These are phyloP conservation scores for Rubia peregrina DNA, from an alignment of 305 asterid species.

Conservation along the genomic window DNA sequence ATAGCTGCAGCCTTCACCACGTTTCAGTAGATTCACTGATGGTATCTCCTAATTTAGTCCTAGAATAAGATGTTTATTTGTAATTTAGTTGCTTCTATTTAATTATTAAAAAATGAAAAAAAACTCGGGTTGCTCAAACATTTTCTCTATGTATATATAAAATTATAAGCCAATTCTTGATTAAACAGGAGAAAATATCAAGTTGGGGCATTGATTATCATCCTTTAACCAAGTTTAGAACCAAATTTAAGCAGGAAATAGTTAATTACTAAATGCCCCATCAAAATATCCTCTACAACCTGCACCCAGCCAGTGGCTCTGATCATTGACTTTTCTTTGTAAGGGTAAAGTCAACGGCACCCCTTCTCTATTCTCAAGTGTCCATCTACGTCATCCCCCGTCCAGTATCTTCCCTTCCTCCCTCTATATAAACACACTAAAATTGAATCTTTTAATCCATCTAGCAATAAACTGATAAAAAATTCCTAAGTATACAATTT, in stretches of 20 bases:
- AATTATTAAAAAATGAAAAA: too few species aligned
- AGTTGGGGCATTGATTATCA: too few species aligned
- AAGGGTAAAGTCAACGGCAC: not conserved
- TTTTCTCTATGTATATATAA: too few species aligned
- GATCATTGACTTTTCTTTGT: not conserved
- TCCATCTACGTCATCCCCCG: not conserved
- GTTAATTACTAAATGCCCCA: not conserved
- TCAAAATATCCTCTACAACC: not conserved
- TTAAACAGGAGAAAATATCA: too few species aligned
- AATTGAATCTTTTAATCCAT: not conserved
- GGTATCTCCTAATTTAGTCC: too few species aligned
- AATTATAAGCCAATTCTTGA: too few species aligned
- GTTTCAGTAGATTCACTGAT: too few species aligned
- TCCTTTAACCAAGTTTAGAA: not conserved
- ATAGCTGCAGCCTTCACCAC: too few species aligned
- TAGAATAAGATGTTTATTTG: too few species aligned
- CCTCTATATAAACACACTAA: not conserved
- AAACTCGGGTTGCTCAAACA: too few species aligned
- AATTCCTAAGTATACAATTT: not conserved
- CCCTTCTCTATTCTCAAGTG: conserved; percentile 2
- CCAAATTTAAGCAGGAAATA: not conserved
- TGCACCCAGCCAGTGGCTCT: not conserved
- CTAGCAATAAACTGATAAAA: not conserved
- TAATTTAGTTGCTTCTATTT: too few species aligned
- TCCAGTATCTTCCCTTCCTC: not conserved